phyloP scores from a whole-genome alignment of 2,329 filamentous ascomycete genomes.

The Dothistroma septosporum region DNA sequence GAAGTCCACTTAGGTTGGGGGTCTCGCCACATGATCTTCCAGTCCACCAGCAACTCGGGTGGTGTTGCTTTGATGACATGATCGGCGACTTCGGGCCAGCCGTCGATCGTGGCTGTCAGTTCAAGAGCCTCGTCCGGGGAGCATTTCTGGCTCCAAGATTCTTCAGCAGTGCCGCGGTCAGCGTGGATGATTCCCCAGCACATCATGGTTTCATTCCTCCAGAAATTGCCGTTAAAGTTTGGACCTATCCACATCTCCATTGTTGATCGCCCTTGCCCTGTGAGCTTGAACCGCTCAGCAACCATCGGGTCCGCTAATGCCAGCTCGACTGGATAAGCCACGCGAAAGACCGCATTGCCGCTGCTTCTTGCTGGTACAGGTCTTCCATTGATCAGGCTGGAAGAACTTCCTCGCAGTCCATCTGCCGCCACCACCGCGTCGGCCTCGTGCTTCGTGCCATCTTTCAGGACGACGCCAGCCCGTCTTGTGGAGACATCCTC shows the following conservation, averaged over 20 bases:
- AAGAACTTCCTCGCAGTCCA: no score
- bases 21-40: slow-evolving; percentile 54
- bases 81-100: slow-evolving; percentile 44
- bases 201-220: slow-evolving; percentile 38
- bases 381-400: no score
- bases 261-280: slow-evolving; percentile 13
- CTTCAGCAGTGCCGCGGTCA: slow-evolving; percentile 25
- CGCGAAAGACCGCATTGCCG: slow-evolving; percentile 22
- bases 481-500: no score
- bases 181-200: slow-evolving; percentile 52
- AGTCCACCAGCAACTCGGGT: slow-evolving; percentile 41
- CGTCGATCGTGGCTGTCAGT: slow-evolving; percentile 17
- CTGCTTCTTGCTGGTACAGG: no score
- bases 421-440: no score
- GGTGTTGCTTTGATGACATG: slow-evolving; percentile 44
- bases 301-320: slow-evolving; percentile 19
- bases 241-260: slow-evolving; percentile 24
- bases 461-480: no score
- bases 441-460: no score
- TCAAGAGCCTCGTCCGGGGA: slow-evolving; percentile 29
- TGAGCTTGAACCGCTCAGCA: slow-evolving; percentile 19
- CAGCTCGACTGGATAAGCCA: slow-evolving; percentile 19
- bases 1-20: slow-evolving; percentile 52
- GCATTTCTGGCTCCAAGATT: slow-evolving; percentile 47
- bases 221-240: slow-evolving; percentile 40